phyloP scores from a whole-genome alignment of 2,329 filamentous ascomycete genomes.

The Aspergillus thermomutatus region DNA sequence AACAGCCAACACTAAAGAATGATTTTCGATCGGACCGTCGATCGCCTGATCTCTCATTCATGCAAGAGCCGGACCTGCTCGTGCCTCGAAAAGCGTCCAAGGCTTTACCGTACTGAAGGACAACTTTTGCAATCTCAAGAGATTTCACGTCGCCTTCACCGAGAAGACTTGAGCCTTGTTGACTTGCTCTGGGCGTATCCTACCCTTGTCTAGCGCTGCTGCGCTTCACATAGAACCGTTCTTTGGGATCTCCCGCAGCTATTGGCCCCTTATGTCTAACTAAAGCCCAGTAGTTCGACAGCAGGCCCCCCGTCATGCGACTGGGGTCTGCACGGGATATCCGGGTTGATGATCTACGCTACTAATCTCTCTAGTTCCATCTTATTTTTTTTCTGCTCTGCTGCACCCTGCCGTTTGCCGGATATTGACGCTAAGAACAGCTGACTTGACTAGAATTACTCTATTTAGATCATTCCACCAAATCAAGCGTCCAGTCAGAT shows the following conservation, averaged over 20 bases:
- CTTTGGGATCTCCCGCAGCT: constrained; percentile 3
- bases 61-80: constrained; percentile 20
- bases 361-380: constrained; percentile 34
- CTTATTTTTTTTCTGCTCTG: constrained; percentile 28
- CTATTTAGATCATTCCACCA: constrained; percentile 25
- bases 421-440: constrained; percentile 24
- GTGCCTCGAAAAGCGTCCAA: constrained; percentile 21
- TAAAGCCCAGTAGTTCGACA: constrained; percentile 28
- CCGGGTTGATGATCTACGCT: constrained; percentile 30
- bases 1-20: constrained; percentile 19
- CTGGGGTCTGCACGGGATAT: constrained; percentile 33
- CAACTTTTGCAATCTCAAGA: constrained; percentile 5
- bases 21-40: constrained; percentile 24
- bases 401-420: constrained; percentile 32
- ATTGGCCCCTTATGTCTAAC: constrained; percentile 25
- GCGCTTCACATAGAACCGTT: constrained; percentile 13
- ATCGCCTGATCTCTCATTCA: constrained; percentile 27
- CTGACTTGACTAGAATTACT: not conserved
- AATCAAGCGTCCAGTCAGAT: constrained; percentile 9
- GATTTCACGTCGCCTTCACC: constrained; percentile 7
- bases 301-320: constrained; percentile 25
- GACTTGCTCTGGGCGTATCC: constrained; percentile 12
- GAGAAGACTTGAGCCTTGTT: constrained; percentile 12
- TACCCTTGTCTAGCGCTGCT: constrained; percentile 12
- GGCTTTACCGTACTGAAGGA: constrained; percentile 5